Conservation (phyloP, 2,329 filamentous ascomycete species). For the Rhexocercosporidium sp. region DNA sequence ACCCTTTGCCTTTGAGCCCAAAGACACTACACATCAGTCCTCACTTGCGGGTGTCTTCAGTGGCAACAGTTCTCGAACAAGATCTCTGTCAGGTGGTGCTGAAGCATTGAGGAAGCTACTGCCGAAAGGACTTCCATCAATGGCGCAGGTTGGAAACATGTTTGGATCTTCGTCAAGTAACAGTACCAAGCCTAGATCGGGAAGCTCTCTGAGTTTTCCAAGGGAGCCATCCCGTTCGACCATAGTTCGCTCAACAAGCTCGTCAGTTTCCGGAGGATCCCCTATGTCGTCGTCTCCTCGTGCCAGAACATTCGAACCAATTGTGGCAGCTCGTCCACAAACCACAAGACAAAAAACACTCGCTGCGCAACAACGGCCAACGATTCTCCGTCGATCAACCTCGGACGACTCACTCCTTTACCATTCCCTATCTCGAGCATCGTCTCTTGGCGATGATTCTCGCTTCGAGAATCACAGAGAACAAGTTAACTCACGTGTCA, state of each 20-base stretch:
- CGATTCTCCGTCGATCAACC: constrained; percentile 61
- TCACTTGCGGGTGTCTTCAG: constrained; percentile 53
- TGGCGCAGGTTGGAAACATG: constrained; percentile 39
- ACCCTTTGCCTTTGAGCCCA: constrained; percentile 42
- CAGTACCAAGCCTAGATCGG: constrained; percentile 23
- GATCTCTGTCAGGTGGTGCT: constrained; percentile 60
- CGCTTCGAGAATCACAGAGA: constrained; percentile 80
- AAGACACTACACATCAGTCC: constrained; percentile 42
- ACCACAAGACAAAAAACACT: constrained; percentile 2
- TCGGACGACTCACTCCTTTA: constrained; percentile 83
- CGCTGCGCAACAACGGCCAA: constrained; percentile 22
- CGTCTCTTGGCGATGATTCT: constrained; percentile 83
- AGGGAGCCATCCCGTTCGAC: constrained; percentile 5
- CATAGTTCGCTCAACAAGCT: constrained; percentile 10
- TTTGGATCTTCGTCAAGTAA: constrained; percentile 35
- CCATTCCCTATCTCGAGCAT: constrained; percentile 76
- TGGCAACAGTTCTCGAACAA: constrained; percentile 45
- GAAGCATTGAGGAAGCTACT: constrained; percentile 60
- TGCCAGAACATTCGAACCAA: constrained; percentile 23
- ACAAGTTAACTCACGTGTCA: constrained; percentile 86
- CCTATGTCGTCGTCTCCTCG: constrained; percentile 12
- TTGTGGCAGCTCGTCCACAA: constrained; percentile 24
- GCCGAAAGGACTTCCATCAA: constrained; percentile 60
- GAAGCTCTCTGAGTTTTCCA: constrained; percentile 18
- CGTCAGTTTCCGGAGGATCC: constrained; percentile 19